Evolutionary conservation across 2,329 filamentous ascomycete species (phyloP).

Genomic region (Ophiostoma ulmi): DNA sequence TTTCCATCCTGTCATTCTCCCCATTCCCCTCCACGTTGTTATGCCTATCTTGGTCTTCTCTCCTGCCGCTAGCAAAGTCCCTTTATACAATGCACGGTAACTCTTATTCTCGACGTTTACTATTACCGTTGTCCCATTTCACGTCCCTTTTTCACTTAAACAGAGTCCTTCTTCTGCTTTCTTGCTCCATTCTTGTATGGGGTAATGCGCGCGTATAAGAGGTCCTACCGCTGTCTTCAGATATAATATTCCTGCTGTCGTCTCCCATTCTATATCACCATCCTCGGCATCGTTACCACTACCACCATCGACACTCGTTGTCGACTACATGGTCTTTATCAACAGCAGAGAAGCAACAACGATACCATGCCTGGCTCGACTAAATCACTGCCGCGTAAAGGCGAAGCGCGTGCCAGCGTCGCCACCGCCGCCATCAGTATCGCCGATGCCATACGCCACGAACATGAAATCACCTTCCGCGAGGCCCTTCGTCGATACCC

Average conservation of each 20-base stretch:
- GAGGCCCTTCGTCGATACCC: slow-evolving; percentile 15
- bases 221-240: not conserved
- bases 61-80: not conserved
- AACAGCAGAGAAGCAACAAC: not conserved
- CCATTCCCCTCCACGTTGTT: not conserved
- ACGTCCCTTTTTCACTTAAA: not conserved
- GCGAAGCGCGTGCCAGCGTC: not conserved
- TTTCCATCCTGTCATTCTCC: not conserved
- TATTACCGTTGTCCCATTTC: not conserved
- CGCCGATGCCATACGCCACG: slow-evolving; percentile 4
- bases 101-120: not conserved
- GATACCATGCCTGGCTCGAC: not conserved
- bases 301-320: not conserved
- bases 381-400: slow-evolving; percentile 5
- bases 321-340: not conserved
- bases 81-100: not conserved
- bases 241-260: not conserved
- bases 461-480: slow-evolving; percentile 12
- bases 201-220: not conserved
- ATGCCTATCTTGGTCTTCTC: not conserved
- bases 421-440: slow-evolving; percentile 1
- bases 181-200: not conserved
- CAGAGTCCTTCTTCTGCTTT: not conserved
- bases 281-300: not conserved
- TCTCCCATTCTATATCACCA: not conserved